phyloP scores from a whole-genome alignment of 2,329 filamentous ascomycete genomes.

The Neobulgaria alba region DNA sequence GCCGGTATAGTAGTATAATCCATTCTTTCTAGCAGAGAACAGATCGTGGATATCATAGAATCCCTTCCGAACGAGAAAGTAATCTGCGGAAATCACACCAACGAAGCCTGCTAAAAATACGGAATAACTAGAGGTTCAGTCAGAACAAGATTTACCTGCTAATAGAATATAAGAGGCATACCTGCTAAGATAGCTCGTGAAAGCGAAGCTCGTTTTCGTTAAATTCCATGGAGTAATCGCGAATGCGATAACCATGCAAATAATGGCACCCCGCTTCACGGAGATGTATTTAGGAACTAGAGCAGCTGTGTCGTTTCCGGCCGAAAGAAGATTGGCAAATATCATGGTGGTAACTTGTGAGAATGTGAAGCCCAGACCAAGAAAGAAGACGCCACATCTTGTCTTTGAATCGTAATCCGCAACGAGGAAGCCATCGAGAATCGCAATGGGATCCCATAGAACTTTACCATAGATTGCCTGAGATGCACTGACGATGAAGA shows the following conservation, averaged over 20 bases:
- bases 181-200: constrained; percentile 35
- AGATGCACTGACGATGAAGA: constrained; percentile 30
- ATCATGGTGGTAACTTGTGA: constrained; percentile 36
- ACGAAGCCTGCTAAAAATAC: constrained; percentile 35
- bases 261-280: constrained; percentile 33
- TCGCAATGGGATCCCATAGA: constrained; percentile 30
- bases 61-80: constrained; percentile 33
- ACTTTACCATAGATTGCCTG: constrained; percentile 28
- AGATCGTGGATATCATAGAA: constrained; percentile 30
- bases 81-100: constrained; percentile 35
- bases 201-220: constrained; percentile 29
- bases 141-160: too few relatives aligned
- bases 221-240: constrained; percentile 34
- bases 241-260: constrained; percentile 30
- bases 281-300: constrained; percentile 34
- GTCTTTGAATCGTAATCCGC: constrained; percentile 30
- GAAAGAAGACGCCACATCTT: constrained; percentile 34
- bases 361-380: constrained; percentile 34
- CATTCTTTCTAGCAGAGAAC: constrained; percentile 26
- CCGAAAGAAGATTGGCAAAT: constrained; percentile 35
- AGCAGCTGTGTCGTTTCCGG: constrained; percentile 32
- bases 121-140: constrained; percentile 35
- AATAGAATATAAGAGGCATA: too few relatives aligned
- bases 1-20: constrained; percentile 28
- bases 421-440: constrained; percentile 31